These are phyloP conservation scores for Fonsecaea nubica DNA, from an alignment of 2,329 filamentous ascomycete species.

Conservation along the genomic window DNA sequence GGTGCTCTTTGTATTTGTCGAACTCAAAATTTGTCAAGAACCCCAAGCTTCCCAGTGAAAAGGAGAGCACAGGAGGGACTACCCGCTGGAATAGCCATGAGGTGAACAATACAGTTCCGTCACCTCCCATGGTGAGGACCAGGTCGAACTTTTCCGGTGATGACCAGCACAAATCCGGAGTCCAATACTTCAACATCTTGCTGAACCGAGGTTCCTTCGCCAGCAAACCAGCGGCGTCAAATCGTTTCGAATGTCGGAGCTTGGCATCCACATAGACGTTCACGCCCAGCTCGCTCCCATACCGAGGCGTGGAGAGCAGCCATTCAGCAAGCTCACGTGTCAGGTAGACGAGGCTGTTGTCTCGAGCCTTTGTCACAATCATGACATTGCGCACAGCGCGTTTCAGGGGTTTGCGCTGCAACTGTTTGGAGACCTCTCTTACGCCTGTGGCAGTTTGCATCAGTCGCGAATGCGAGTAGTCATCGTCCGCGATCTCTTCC, in stretches of 20 bases:
- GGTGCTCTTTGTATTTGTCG: conserved; percentile 81
- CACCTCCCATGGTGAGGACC: conserved; percentile 88
- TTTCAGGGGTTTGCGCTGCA: conserved; percentile 89
- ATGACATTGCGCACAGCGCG: conserved; percentile 92
- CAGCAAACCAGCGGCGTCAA: conserved; percentile 75
- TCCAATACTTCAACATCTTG: conserved; percentile 93
- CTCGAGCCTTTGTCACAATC: conserved; percentile 97
- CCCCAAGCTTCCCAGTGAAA: conserved; percentile 87
- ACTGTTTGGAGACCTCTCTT: conserved; percentile 91
- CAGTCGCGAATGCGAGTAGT: conserved; percentile 88
- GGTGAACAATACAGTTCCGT: conserved; percentile 95
- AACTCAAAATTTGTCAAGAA: conserved; percentile 98
- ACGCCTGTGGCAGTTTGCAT: conserved; percentile 96
- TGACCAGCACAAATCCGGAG: conserved; percentile 91
- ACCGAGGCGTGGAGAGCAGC: conserved; percentile 86
- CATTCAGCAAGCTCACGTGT: conserved; percentile 87
- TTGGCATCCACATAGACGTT: conserved; percentile 99
- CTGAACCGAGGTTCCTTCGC: conserved; percentile 77
- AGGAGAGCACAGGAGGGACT: conserved; percentile 90
- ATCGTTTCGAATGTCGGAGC: conserved; percentile 84
- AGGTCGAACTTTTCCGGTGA: conserved; percentile 95
- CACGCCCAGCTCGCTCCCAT: conserved; percentile 86
- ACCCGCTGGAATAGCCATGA: conserved; percentile 97
- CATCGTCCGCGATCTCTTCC: conserved; percentile 88
- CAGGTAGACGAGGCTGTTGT: conserved; percentile 88